These are phyloP conservation scores for Mercurialis annua DNA, from an alignment of 345 rosid species.

Conservation along the genomic window DNA sequence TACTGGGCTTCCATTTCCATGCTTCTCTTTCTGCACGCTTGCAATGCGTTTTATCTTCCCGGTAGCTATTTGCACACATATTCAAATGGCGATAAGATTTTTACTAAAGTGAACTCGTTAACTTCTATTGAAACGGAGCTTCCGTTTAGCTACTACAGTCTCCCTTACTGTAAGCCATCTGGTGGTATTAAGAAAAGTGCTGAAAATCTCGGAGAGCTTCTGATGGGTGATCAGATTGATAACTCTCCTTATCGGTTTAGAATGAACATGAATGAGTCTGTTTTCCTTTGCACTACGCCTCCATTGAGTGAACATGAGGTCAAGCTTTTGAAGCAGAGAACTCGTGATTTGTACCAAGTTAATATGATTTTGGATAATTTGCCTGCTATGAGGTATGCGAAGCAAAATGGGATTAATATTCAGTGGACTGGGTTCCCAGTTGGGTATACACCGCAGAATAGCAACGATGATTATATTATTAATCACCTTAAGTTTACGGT, in stretches of 20 bases:
- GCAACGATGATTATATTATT: slow-evolving; percentile 72
- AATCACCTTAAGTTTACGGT: slow-evolving; percentile 75
- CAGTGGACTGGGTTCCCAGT: slow-evolving; percentile 90
- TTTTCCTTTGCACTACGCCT: slow-evolving; percentile 61
- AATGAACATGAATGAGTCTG: slow-evolving; percentile 65
- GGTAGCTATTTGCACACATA: slow-evolving; percentile 89
- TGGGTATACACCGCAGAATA: slow-evolving; percentile 62
- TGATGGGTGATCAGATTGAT: slow-evolving; percentile 90
- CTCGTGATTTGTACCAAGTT: slow-evolving; percentile 75
- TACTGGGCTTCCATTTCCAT: slow-evolving; percentile 39
- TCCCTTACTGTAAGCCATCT: slow-evolving; percentile 62
- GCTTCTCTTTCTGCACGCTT: slow-evolving; percentile 37
- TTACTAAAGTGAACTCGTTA: slow-evolving; percentile 75
- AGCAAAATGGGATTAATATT: slow-evolving; percentile 62
- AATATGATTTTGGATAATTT: slow-evolving; percentile 82
- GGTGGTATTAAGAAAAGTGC: slow-evolving; percentile 68
- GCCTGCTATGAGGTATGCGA: slow-evolving; percentile 74
- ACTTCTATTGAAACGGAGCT: slow-evolving; percentile 92
- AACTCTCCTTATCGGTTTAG: slow-evolving; percentile 74
- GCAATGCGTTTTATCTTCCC: slow-evolving; percentile 76
- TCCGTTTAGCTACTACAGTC: slow-evolving; percentile 76
- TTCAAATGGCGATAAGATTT: slow-evolving; percentile 42
- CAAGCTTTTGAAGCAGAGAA: slow-evolving; percentile 84
- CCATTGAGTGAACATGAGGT: slow-evolving; percentile 66
- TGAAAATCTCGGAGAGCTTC: slow-evolving; percentile 88